Evolutionary conservation across 2,329 filamentous ascomycete genomes (phyloP).

Genomic region (Aspergillus quadrilineatus): DNA sequence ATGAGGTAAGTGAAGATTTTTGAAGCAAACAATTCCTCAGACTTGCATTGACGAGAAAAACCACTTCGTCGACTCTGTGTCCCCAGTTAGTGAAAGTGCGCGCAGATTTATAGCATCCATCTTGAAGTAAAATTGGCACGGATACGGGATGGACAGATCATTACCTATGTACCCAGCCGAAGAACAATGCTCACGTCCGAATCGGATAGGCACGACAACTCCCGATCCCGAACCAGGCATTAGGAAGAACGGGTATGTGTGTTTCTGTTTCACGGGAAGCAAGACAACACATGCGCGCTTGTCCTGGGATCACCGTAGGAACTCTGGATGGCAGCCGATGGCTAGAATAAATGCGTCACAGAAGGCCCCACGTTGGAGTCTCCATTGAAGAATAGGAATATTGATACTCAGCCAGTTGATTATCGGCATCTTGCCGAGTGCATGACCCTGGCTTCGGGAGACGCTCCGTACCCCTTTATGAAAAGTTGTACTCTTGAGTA

Average conservation of each 20-base stretch:
- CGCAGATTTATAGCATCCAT: not conserved
- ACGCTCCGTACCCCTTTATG: not conserved
- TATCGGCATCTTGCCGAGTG: not conserved
- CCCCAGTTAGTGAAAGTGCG: not conserved
- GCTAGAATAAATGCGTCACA: not conserved
- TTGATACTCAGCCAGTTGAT: not conserved
- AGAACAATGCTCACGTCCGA: not conserved
- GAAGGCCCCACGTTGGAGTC: not conserved
- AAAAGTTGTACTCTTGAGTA: not conserved
- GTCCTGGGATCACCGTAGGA: not conserved
- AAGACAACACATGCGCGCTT: not conserved
- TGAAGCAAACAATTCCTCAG: not conserved
- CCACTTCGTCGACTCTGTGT: not conserved
- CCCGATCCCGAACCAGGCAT: not conserved
- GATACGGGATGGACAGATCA: not conserved
- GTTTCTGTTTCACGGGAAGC: not conserved
- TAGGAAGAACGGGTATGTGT: not conserved
- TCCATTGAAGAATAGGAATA: not conserved
- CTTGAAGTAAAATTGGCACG: not conserved
- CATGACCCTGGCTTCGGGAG: not conserved
- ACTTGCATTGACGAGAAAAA: not conserved
- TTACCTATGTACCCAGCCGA: not conserved
- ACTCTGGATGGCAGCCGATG: not conserved
- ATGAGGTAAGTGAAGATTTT: not conserved
- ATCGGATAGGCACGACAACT: not conserved